Percentiles rank a stretch among this genome's conserved stretches.
These are phyloP conservation scores for Chimonanthus praecox DNA, from an alignment of 164 flowering plant species.

Conservation along the genomic window DNA sequence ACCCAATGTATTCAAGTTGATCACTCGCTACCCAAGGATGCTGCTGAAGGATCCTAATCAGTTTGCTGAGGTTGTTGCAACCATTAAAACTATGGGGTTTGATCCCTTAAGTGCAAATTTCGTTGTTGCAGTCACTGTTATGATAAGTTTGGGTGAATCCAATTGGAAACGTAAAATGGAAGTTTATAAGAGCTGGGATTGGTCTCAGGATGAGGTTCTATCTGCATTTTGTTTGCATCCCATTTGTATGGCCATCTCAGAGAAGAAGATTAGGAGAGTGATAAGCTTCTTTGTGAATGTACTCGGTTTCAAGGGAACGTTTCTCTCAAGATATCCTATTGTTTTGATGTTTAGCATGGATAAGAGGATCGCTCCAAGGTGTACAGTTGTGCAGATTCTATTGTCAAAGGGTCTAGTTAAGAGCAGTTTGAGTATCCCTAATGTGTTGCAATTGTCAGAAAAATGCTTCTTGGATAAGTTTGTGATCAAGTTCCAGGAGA, in stretches of 20 bases:
- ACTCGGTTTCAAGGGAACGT: constrained; percentile 7
- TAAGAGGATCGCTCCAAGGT: constrained; percentile 19
- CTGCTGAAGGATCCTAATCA: too few relatives aligned
- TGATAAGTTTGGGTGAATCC: background rate
- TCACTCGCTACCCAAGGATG: background rate
- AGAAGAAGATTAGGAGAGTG: constrained; percentile 12
- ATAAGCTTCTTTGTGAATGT: constrained; percentile 15
- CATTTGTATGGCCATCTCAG: constrained; percentile 9
- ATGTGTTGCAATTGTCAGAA: too few relatives aligned
- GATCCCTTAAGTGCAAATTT: background rate
- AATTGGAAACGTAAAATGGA: constrained; percentile 14
- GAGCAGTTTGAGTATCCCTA: background rate
- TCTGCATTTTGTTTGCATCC: constrained; percentile 14
- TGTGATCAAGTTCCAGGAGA: too few relatives aligned
- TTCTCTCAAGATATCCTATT: background rate
- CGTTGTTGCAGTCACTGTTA: constrained; percentile 2
- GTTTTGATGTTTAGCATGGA: constrained; percentile 6
- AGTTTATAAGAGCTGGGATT: constrained; percentile 20
- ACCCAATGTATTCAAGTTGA: background rate
- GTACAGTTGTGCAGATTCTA: background rate
- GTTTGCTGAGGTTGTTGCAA: too few relatives aligned
- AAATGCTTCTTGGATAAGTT: too few relatives aligned
- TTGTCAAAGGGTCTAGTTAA: constrained; percentile 5
- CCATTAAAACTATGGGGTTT: too few relatives aligned
- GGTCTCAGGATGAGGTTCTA: constrained; percentile 19